Evolutionary conservation across 345 rosid species (phyloP).

Genomic region (Salix dunnii): DNA sequence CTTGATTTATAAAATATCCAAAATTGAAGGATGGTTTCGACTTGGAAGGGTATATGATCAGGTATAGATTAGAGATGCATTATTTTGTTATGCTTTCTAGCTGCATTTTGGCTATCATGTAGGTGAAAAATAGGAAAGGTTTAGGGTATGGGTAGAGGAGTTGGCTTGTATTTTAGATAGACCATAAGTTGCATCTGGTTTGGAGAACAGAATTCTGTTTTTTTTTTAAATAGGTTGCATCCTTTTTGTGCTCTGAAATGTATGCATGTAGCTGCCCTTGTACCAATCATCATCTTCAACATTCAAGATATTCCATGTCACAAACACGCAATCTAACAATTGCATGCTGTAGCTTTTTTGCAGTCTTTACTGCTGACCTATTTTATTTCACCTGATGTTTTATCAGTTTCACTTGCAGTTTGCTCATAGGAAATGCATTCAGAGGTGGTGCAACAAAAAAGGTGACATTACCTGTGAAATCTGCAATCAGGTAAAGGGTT

Average conservation of each 20-base stretch:
- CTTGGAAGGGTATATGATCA: neutral
- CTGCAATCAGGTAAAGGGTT: constrained; percentile 46
- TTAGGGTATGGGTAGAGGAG: neutral
- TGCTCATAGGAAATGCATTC: constrained; percentile 71
- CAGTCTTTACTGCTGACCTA: neutral
- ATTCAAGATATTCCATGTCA: neutral
- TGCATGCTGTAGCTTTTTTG: neutral
- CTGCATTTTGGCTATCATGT: neutral
- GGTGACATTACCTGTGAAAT: constrained; percentile 65
- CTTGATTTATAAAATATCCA: neutral
- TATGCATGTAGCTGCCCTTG: neutral
- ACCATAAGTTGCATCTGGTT: neutral
- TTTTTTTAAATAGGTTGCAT: neutral
- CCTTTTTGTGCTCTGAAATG: neutral
- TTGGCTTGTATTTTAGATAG: neutral
- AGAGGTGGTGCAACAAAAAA: constrained; percentile 70
- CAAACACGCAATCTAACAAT: neutral
- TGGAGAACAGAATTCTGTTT: neutral
- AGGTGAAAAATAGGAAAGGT: neutral
- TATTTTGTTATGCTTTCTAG: neutral
- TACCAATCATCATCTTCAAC: neutral
- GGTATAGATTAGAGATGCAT: neutral
- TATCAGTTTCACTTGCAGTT: constrained; percentile 31
- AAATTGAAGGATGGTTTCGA: neutral
- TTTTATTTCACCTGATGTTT: constrained; percentile 6